Base-by-base conservation (phyloP, 2,329 filamentous ascomycete species). In the Penicillium digitatum region DNA sequence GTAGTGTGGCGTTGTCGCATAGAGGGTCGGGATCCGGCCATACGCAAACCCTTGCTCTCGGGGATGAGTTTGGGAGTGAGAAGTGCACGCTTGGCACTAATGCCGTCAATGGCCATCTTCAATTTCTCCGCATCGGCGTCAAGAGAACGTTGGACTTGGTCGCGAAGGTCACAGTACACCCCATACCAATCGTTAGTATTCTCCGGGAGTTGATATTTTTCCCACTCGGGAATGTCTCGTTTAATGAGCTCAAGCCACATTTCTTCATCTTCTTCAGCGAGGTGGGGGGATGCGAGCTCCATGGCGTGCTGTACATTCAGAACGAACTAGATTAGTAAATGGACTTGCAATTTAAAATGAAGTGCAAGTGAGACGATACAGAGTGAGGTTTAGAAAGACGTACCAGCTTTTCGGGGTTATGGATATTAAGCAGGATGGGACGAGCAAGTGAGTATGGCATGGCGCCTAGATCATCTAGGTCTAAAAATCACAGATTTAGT, bases 211-310 rank as follows among this genome's bases (percentile, higher is more conserved):
- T 86, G 82, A 26, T 83, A 82, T 67, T 87, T 84, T 39, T 85
- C 78, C 71, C 85, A 87, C 53, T 83, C 76, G 2, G 85, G 85
- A 58, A 96, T 89, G 65, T 96, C 86, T 45, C 85, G 83, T 48
- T 83, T 82, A 71, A 97, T 94, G 66, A 96, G 82, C 27, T 83
- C 81, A 39, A 84, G 74, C 93, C 93, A 96, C 58, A 93, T 77
- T 63, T 91, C 87, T 20, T 77, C 81, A 37, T 86, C 86, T 53
- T 88, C 79, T 35, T 84, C 84, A 57, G 82, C 79, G 48, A 96
- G 81, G 60, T 95, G 89, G 0, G 90, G 89, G 5, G 87, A 92
- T 67, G 86, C 85, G 48, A 81, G 58, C 74, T 96, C 92, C 55
- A 96, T 81, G 54, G 80, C 72, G 61, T 77, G 74, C 76, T 80